These are phyloP conservation scores for Galerina sulciceps DNA, from an alignment of 768 basidiomycete genomes.

Conservation along the genomic window DNA sequence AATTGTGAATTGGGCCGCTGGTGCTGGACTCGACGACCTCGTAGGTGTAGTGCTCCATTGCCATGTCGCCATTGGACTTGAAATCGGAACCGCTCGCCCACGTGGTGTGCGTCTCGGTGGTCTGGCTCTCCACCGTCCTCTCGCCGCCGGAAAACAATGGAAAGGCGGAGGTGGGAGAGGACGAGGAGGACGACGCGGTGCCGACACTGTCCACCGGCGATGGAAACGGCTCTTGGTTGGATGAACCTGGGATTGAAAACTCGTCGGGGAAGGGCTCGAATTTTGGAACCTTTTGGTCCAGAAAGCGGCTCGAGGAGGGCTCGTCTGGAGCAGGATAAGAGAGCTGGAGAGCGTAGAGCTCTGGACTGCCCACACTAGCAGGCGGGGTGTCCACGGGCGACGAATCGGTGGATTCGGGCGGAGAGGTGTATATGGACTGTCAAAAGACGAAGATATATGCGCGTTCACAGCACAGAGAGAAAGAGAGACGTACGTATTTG, in stretches of 20 bases:
- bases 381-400: slow-evolving; percentile 31
- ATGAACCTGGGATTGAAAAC: slow-evolving; percentile 12
- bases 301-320: slow-evolving; percentile 19
- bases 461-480: neutral
- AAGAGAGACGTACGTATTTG: slow-evolving; percentile 69
- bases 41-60: slow-evolving; percentile 24
- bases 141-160: slow-evolving; percentile 20
- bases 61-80: slow-evolving; percentile 18
- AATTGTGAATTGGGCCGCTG: slow-evolving; percentile 20
- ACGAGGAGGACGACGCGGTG: slow-evolving; percentile 26
- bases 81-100: slow-evolving; percentile 16
- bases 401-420: slow-evolving; percentile 34
- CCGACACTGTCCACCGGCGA: slow-evolving; percentile 37
- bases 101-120: neutral
- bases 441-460: slow-evolving; percentile 2
- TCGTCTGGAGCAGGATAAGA: slow-evolving; percentile 30
- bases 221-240: slow-evolving; percentile 26
- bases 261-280: slow-evolving; percentile 30
- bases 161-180: slow-evolving; percentile 29
- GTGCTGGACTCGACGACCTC: slow-evolving; percentile 22
- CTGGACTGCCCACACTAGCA: slow-evolving; percentile 29
- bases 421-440: slow-evolving; percentile 54
- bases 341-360: slow-evolving; percentile 29
- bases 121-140: slow-evolving; percentile 7
- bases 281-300: slow-evolving; percentile 29